Evolutionary conservation across 1,284 basidiomycete genomes (phyloP).

Genomic region (Farysia itapuensis): DNA sequence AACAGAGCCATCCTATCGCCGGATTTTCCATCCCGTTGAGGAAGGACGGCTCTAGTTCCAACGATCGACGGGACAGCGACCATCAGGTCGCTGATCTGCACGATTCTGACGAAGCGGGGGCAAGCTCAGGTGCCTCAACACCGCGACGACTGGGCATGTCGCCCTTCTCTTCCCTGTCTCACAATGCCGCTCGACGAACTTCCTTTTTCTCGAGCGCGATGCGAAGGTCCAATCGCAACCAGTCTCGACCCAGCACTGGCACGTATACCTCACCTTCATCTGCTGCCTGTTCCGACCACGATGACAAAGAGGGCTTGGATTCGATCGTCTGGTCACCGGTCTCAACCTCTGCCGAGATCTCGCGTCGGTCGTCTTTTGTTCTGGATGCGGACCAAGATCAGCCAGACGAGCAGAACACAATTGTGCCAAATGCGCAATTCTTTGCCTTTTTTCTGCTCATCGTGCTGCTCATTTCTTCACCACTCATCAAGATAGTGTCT

Average conservation of each 20-base stretch:
- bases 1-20: constrained; percentile 33
- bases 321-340: too few species aligned
- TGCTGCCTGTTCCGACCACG: too few species aligned
- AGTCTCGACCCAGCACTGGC: too few species aligned
- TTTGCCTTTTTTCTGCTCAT: constrained; percentile 23
- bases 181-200: too few species aligned
- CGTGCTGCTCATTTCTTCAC: constrained; percentile 31
- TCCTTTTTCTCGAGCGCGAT: too few species aligned
- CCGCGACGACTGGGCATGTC: constrained; percentile 1
- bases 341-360: too few species aligned
- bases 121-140: constrained; percentile 1
- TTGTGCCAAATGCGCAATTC: constrained; percentile 23
- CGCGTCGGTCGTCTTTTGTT: background rate
- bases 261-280: too few species aligned
- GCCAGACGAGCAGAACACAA: background rate
- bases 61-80: background rate
- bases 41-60: constrained; percentile 20
- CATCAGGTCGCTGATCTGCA: too few species aligned
- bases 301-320: too few species aligned
- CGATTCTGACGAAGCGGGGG: too few species aligned
- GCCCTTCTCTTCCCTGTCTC: background rate
- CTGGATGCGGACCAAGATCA: background rate
- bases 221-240: too few species aligned
- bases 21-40: constrained; percentile 9
- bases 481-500: constrained; percentile 34